Evolutionary conservation across 164 flowering plant genomes (phyloP).

Genomic region (Magnolia kwangsiensis): DNA sequence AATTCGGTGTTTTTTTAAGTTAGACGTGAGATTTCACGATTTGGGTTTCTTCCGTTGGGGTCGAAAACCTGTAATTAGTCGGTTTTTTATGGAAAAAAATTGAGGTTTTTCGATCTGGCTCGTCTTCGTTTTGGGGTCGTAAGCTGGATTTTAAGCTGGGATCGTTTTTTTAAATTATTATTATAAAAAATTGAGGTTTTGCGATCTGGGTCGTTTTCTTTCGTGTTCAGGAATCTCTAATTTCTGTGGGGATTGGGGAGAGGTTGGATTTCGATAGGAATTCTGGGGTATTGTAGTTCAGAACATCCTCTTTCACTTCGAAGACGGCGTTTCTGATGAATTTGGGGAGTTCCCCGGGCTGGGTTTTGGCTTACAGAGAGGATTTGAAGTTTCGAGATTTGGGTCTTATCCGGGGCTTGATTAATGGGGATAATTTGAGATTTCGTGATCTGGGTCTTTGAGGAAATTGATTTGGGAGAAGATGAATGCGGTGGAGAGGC

Average conservation of each 20-base stretch:
- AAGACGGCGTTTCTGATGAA: neutral
- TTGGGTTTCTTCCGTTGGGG: neutral
- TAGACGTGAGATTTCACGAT: neutral
- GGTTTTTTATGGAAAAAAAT: neutral
- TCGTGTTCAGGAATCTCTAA: neutral
- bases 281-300: neutral
- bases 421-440: conserved; percentile 1
- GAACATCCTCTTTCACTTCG: neutral
- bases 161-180: neutral
- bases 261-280: no score
- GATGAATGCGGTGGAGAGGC: conserved; percentile 67
- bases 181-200: neutral
- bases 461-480: neutral
- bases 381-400: neutral
- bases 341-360: neutral
- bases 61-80: neutral
- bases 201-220: neutral
- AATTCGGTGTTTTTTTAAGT: neutral
- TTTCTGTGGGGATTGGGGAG: neutral
- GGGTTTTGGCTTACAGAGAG: neutral
- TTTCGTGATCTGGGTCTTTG: neutral
- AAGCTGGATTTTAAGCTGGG: neutral
- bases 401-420: neutral
- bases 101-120: neutral
- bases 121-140: neutral